Evolutionary conservation across 495 filamentous ascomycete species (phyloP).

Genomic region (Acidomyces sp.): DNA sequence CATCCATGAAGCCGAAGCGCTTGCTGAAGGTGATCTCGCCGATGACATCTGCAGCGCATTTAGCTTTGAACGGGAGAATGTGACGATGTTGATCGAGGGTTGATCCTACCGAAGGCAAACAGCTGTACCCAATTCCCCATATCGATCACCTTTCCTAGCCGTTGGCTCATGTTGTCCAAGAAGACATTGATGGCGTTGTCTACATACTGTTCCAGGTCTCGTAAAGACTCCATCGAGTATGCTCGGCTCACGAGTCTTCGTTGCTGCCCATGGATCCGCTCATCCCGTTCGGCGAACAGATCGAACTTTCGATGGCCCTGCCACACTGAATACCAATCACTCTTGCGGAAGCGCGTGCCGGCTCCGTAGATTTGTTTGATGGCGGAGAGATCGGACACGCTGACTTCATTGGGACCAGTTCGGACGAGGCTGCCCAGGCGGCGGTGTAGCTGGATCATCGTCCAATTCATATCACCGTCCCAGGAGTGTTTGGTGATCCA

Average conservation of each 20-base stretch:
- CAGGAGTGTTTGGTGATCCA: slow-evolving; percentile 24
- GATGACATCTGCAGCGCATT: slow-evolving; percentile 29
- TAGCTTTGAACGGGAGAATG: too few relatives aligned
- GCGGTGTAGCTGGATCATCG: slow-evolving; percentile 20
- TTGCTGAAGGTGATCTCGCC: slow-evolving; percentile 27
- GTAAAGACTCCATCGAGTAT: slow-evolving; percentile 26
- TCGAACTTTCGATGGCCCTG: slow-evolving; percentile 29
- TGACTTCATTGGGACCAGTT: slow-evolving; percentile 24
- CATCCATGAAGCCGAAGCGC: slow-evolving; percentile 26
- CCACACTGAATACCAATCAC: slow-evolving; percentile 26
- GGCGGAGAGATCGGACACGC: slow-evolving; percentile 22
- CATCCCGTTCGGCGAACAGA: slow-evolving; percentile 26
- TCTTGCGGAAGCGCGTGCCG: slow-evolving; percentile 27
- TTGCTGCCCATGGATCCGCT: slow-evolving; percentile 23
- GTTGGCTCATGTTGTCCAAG: slow-evolving; percentile 17
- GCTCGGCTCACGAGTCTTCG: slow-evolving; percentile 22
- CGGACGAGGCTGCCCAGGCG: slow-evolving; percentile 23
- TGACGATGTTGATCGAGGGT: neutral
- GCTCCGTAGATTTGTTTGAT: slow-evolving; percentile 28
- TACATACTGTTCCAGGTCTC: slow-evolving; percentile 24
- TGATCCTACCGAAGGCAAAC: slow-evolving; percentile 26
- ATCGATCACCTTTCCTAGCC: slow-evolving; percentile 18
- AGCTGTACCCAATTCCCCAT: slow-evolving; percentile 28
- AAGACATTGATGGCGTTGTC: slow-evolving; percentile 24
- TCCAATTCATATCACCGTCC: slow-evolving; percentile 20